These are phyloP conservation scores for Magnusiomyces ingens DNA, from an alignment of 1,139 yeast genomes.

Conservation along the genomic window DNA sequence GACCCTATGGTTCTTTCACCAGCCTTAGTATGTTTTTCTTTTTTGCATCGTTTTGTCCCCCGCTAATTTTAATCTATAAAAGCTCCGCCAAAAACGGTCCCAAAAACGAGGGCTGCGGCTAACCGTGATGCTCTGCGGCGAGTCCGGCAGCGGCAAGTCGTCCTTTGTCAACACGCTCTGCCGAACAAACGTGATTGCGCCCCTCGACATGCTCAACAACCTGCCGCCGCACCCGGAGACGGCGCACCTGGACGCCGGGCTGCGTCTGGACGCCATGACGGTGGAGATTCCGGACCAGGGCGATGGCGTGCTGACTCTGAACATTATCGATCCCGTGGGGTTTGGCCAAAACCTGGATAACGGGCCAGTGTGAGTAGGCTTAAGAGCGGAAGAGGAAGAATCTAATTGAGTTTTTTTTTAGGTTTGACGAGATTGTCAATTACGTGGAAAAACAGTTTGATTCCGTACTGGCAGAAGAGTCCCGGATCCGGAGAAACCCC, in stretches of 20 bases:
- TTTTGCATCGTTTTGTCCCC: neutral
- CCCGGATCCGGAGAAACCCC: conserved; percentile 84
- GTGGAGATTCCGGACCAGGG: conserved; percentile 45
- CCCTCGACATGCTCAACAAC: conserved; percentile 23
- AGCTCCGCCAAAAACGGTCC: conserved; percentile 61
- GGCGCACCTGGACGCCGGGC: conserved; percentile 44
- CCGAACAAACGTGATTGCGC: conserved; percentile 69
- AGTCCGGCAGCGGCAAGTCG: conserved; percentile 78
- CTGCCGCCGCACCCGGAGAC: conserved; percentile 33
- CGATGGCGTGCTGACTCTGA: conserved; percentile 66
- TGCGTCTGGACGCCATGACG: conserved; percentile 44
- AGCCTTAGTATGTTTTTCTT: neutral
- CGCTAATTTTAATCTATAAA: neutral
- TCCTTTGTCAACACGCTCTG: conserved; percentile 82
- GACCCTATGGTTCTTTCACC: neutral
- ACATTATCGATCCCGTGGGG: conserved; percentile 65
- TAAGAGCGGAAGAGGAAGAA: neutral
- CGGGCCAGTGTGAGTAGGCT: conserved; percentile 36
- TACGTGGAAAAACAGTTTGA: conserved; percentile 88
- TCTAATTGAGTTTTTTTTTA: conserved; percentile 5
- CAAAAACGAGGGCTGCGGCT: conserved; percentile 82
- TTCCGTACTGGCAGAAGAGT: conserved; percentile 88
- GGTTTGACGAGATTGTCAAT: conserved; percentile 65
- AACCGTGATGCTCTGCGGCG: conserved; percentile 73
- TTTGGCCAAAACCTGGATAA: conserved; percentile 70